phyloP scores from a whole-genome alignment of 2,329 filamentous ascomycete genomes.

The Trichoderma cornu-damae region DNA sequence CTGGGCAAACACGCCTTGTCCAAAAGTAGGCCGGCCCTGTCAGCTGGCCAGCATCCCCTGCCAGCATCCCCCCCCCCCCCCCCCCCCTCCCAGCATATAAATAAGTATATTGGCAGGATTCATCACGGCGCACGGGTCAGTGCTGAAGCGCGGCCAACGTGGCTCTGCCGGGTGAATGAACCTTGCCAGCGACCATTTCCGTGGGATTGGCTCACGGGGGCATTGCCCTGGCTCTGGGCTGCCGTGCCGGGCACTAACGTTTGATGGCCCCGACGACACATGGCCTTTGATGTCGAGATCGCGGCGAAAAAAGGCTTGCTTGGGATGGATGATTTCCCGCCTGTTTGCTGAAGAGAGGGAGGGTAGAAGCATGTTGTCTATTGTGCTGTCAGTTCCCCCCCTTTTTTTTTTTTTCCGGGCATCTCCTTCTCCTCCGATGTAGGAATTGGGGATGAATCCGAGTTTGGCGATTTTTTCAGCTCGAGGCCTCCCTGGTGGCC shows the following conservation, averaged over 20 bases:
- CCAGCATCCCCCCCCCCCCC: too few relatives aligned
- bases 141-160: slow-evolving; percentile 11
- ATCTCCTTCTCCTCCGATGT: background rate
- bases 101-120: too few relatives aligned
- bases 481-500: background rate
- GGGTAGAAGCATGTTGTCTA: too few relatives aligned
- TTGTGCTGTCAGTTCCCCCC: too few relatives aligned
- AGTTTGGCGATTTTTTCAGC: too few relatives aligned
- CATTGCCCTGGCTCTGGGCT: slow-evolving; percentile 13
- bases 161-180: slow-evolving; percentile 5
- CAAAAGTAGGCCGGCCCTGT: background rate
- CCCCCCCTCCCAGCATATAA: background rate
- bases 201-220: slow-evolving; percentile 14
- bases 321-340: too few relatives aligned
- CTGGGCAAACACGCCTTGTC: background rate
- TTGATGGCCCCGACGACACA: slow-evolving; percentile 2
- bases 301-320: too few relatives aligned
- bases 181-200: slow-evolving; percentile 13
- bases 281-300: background rate
- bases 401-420: too few relatives aligned
- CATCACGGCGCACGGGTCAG: slow-evolving; percentile 4
- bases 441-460: too few relatives aligned
- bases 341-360: too few relatives aligned
- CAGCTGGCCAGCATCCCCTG: background rate
- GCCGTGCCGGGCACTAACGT: slow-evolving; percentile 10